Percentiles rank a stretch among this genome's conserved stretches.
These are phyloP conservation scores for Trifolium fragiferum DNA, from an alignment of 306 rosid species.

Conservation along the genomic window DNA sequence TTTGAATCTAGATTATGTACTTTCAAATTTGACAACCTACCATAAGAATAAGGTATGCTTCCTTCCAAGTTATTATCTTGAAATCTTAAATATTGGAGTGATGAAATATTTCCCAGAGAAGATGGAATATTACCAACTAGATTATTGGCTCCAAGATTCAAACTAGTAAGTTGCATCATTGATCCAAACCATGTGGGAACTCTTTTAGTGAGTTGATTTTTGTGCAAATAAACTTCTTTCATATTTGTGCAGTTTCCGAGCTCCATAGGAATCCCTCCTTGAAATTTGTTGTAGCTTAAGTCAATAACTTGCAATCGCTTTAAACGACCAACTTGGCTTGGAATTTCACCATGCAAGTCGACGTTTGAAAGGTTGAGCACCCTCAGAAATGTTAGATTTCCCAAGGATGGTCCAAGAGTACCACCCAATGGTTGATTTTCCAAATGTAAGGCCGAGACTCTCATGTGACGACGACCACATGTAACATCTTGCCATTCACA, in stretches of 20 bases:
- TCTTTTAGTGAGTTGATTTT: neutral
- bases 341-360: neutral
- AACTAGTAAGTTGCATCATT: neutral
- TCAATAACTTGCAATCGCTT: neutral
- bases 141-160: neutral
- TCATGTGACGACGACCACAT: neutral
- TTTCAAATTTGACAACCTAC: slow-evolving; percentile 35
- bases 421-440: neutral
- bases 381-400: neutral
- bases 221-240: neutral
- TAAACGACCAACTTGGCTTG: neutral
- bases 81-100: neutral
- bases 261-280: neutral
- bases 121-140: neutral
- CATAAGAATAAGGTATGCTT: slow-evolving; percentile 27
- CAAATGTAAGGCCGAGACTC: neutral
- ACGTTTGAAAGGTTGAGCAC: neutral
- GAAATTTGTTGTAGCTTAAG: neutral
- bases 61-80: slow-evolving; percentile 28
- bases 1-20: rapidly evolving
- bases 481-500: neutral
- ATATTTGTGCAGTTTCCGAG: neutral
- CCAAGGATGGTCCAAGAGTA: neutral
- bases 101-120: neutral
- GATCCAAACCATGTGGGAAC: neutral